A percentile compares a stretch with the other conserved stretches of the same genome.
Evolutionary conservation across 306 rosid species (phyloP).

Genomic region (Corylus americana): DNA sequence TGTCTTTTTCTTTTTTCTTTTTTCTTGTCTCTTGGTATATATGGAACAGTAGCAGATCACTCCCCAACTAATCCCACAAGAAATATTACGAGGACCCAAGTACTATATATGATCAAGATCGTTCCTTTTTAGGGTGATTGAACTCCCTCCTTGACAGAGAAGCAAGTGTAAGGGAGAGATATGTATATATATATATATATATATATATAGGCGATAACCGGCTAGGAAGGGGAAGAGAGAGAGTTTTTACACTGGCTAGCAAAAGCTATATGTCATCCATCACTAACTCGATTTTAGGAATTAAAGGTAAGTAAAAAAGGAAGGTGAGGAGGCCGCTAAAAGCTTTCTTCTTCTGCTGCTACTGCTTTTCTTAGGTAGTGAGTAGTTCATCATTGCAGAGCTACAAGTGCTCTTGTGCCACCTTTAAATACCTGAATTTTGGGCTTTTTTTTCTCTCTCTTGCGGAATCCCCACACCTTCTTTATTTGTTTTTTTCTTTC

Average conservation of each 20-base stretch:
- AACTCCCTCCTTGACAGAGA: not conserved
- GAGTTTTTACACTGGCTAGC: constrained; percentile 18
- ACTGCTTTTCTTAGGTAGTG: constrained; percentile 22
- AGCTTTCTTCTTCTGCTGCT: constrained; percentile 7
- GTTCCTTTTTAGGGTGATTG: not conserved
- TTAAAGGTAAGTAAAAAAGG: not conserved
- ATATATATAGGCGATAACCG: constrained; percentile 11
- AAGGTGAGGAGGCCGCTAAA: constrained; percentile 11
- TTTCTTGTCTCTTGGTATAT: not conserved
- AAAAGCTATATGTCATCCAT: not conserved
- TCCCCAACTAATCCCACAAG: not conserved
- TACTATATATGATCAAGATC: not conserved
- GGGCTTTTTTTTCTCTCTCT: constrained; percentile 24
- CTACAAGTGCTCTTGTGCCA: constrained; percentile 15
- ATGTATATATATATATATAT: not conserved
- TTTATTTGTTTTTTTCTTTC: not conserved
- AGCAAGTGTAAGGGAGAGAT: not conserved
- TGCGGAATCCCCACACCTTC: constrained; percentile 30
- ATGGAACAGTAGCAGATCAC: not conserved
- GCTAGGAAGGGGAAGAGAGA: not conserved
- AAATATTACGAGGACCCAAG: not conserved
- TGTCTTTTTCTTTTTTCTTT: not conserved
- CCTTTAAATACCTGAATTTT: constrained; percentile 42
- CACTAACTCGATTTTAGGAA: not conserved
- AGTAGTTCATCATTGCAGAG: constrained; percentile 32